Evolutionary conservation across 257 asterid species (phyloP), one percentile per base, ranked within the genome.

Genomic region (Forsythia viridissima): DNA sequence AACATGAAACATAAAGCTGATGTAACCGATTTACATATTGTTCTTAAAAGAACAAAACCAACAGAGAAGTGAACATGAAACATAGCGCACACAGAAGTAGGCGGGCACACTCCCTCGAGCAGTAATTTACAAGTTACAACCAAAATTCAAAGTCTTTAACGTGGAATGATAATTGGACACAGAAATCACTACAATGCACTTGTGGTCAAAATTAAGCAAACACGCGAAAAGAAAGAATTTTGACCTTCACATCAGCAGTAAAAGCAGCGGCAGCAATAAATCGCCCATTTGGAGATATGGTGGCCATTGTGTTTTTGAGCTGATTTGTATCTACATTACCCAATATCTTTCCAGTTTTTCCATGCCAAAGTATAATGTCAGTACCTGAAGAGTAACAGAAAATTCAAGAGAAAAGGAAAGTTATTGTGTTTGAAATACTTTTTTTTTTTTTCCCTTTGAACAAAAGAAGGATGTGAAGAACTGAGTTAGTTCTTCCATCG

Each of bases 211-310:
- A 36, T 52, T 34, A 46, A 75, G 6, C n/a, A 41, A 44, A 38
- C 41, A 44, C 3, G 8, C 46, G 63, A 71, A 76, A 41, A 5
- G 34, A 20, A 12, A n/a, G 78, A 80, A 73, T 24, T 66, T 18
- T 71, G 76, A 96, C 99, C 98, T 96, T 96, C 78, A 96, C 99
- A 83, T 96, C 99, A 82, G 99, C 98, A 72, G 99, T 93, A 81
- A 96, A 96, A 80, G 99, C 99, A 85, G 99, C 99, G 16, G 98
- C 99, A 39, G 99, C 98, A 80, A 96, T 88, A 79, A 96, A 96
- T 79, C 99, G 97, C 12, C 98, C 99, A 87, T 96, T 88, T 76
- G 97, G 97, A 86, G 99, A 93, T 77, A 93, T 70, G 21, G 95
- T 85, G 80, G 99, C 99, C 99, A 96, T 96, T 80, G 90, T 92